phyloP scores from a whole-genome alignment of 208 protist genomes.

The Crithidia expoeki region DNA sequence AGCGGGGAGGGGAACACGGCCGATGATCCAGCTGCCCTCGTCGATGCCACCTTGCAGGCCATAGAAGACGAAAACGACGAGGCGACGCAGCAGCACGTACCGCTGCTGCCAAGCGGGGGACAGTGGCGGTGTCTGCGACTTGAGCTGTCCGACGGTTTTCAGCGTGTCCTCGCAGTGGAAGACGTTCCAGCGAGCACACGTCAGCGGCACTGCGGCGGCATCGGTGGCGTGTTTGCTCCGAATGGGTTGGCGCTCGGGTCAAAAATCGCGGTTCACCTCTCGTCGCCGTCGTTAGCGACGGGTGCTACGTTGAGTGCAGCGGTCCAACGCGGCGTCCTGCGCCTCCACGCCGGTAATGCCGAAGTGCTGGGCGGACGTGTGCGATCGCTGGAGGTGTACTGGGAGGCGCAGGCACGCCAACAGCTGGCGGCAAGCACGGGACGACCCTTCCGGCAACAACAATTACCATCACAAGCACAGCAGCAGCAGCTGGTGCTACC shows the following conservation, averaged over 20 bases:
- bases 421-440: conserved; percentile 49
- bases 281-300: too few species aligned
- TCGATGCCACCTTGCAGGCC: conserved; percentile 39
- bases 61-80: conserved; percentile 43
- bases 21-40: conserved; percentile 28
- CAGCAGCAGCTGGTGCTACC: conserved; percentile 6
- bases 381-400: conserved; percentile 52
- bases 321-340: conserved; percentile 49
- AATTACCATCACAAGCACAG: background rate
- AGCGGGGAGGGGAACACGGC: too few species aligned
- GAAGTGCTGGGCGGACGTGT: conserved; percentile 59
- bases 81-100: conserved; percentile 31
- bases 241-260: conserved; percentile 57
- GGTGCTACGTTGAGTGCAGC: background rate
- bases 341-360: conserved; percentile 50
- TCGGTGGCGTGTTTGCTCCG: conserved; percentile 36
- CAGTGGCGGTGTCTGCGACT: conserved; percentile 56
- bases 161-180: conserved; percentile 66
- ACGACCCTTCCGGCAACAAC: conserved; percentile 32
- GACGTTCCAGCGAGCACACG: conserved; percentile 24
- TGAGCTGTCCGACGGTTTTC: conserved; percentile 70
- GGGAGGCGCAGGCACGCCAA: conserved; percentile 37
- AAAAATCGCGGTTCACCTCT: conserved; percentile 50
- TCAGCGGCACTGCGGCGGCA: conserved; percentile 21
- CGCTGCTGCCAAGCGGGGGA: conserved; percentile 38